Base-by-base conservation (phyloP, 1,284 basidiomycete species). In the Pterulicium gracile region DNA sequence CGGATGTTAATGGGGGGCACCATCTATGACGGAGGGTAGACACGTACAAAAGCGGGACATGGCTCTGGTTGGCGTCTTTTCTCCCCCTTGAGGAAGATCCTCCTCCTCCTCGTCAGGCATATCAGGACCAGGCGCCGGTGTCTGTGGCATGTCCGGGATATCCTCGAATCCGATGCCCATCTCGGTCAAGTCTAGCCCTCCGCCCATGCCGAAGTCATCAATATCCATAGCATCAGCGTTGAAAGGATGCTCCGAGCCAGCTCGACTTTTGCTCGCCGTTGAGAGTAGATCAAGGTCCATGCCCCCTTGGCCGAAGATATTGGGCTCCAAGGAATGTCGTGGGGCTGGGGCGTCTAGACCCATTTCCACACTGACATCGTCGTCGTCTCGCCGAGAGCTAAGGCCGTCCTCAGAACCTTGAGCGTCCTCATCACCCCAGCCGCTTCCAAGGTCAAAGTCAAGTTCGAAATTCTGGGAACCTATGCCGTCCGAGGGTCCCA, bases 381-480 rank as follows among this genome's bases (percentile, higher is more conserved):
- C 61, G 24, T 62, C 54, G 4, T 50, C 53, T 12, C 51, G 49
- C 34, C 46, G 56, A 32, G 10, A 10, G n/a, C 27, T 32, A n/a
- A 7, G 27, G 10, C 27, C 27, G 27, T 61, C 63, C 49, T 55
- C 51, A 22, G 47, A 51, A 49, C 64, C 66, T 15, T 57, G 58
- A 0, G 67, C 69, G 5, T 68, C 75, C n/a, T n/a, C n/a, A 50
- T 80, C 81, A 32, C 75, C 84, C 56, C 81, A 86, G 55, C 82
- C 75, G 42, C 89, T 69, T 47, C 80, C 84, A 18, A 88, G 65
- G 56, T 87, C 83, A n/a, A 32, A 32, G n/a, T 32, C 27, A 44
- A 88, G 55, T 45, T 81, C 79, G 57, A 82, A 92, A 60, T 92
- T 88, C 58, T 90, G 84, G 1, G 87, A 89, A 34, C 88, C 89